Percentiles rank a stretch among this genome's conserved stretches.
These are phyloP conservation scores for Trypanosoma rangeli DNA, from an alignment of 208 protist genomes.

Conservation along the genomic window DNA sequence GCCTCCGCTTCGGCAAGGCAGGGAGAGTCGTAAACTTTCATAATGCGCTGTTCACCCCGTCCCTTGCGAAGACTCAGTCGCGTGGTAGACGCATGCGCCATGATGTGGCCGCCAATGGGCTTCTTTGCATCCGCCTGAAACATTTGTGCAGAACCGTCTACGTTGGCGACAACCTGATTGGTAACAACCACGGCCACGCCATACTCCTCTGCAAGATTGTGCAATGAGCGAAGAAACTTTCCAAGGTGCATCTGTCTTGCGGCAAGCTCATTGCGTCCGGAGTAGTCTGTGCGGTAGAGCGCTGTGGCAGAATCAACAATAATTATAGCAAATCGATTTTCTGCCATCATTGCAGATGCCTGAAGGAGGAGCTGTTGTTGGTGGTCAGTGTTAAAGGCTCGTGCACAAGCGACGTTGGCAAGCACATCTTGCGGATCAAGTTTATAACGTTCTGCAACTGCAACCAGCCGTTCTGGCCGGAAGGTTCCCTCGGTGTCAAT, in stretches of 20 bases:
- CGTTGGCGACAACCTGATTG: constrained; percentile 99
- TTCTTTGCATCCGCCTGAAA: constrained; percentile 98
- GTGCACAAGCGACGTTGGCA: constrained; percentile 99
- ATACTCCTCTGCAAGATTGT: constrained; percentile 98
- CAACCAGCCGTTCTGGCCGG: constrained; percentile 92
- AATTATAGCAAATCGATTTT: constrained; percentile 97
- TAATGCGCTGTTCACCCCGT: constrained; percentile 98
- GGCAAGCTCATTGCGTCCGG: constrained; percentile 97
- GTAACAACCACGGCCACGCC: constrained; percentile 99
- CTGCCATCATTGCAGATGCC: constrained; percentile 98
- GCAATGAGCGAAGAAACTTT: constrained; percentile 97
- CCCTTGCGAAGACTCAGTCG: constrained; percentile 99
- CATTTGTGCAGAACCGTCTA: constrained; percentile 96
- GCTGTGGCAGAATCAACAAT: constrained; percentile 99
- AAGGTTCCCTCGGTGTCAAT: constrained; percentile 99
- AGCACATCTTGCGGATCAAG: constrained; percentile 97
- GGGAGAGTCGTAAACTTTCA: constrained; percentile 99
- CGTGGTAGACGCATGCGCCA: constrained; percentile 99
- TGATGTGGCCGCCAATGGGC: constrained; percentile 99
- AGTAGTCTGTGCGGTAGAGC: constrained; percentile 99
- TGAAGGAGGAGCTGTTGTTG: constrained; percentile 96
- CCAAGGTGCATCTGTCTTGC: constrained; percentile 98
- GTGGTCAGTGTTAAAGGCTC: constrained; percentile 99
- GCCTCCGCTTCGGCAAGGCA: constrained; percentile 97
- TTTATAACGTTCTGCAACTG: constrained; percentile 94